These are phyloP conservation scores for Amanita thiersii DNA, from an alignment of 768 basidiomycete genomes.

Conservation along the genomic window DNA sequence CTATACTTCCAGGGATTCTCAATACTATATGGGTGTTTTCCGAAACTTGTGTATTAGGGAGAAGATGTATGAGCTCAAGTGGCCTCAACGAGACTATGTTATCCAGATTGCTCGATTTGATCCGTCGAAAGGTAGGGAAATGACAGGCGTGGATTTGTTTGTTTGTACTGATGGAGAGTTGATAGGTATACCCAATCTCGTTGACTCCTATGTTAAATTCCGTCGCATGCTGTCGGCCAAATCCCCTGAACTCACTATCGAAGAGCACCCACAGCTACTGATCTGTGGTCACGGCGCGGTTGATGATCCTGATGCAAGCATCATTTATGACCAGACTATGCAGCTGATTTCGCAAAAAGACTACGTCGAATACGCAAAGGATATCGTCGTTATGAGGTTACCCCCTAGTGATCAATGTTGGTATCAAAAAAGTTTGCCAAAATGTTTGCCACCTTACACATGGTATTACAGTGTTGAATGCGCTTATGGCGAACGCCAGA, in stretches of 20 bases:
- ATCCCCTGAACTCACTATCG: constrained; percentile 30
- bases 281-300: constrained; percentile 90
- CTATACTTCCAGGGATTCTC: constrained; percentile 45
- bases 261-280: constrained; percentile 66
- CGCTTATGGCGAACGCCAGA: constrained; percentile 82
- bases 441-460: constrained; percentile 3
- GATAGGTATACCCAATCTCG: constrained; percentile 75
- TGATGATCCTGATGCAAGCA: constrained; percentile 91
- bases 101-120: constrained; percentile 95
- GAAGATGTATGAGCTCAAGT: constrained; percentile 71
- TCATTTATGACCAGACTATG: constrained; percentile 78
- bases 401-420: constrained; percentile 80
- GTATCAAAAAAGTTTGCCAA: constrained; percentile 18
- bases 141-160: no score
- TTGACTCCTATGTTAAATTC: constrained; percentile 84
- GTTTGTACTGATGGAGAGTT: background rate
- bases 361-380: constrained; percentile 46
- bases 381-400: constrained; percentile 71
- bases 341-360: constrained; percentile 44
- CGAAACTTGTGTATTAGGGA: constrained; percentile 66
- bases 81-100: constrained; percentile 80
- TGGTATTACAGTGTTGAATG: constrained; percentile 67
- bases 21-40: constrained; percentile 88
- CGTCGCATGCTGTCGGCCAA: constrained; percentile 50
- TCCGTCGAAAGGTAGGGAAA: constrained; percentile 47